Evolutionary conservation across 495 filamentous ascomycete species (phyloP), one percentile per base, ranked within the genome.

Genomic region (Podospora conica): DNA sequence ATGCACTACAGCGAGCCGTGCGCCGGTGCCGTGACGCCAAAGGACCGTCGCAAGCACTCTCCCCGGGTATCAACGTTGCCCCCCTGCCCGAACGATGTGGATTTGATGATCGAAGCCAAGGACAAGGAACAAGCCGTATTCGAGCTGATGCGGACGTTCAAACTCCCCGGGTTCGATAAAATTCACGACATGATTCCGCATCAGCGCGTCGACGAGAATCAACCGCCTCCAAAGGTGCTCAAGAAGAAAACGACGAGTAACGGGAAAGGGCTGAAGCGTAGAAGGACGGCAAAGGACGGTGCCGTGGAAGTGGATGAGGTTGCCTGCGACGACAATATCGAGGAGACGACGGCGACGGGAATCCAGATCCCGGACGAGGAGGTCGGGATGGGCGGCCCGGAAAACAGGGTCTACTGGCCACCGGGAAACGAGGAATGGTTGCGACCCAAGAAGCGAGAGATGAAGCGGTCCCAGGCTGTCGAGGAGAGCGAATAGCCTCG

Each of bases 51-150:
- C 40, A 96, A 96, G 75, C 94, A 97, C 71, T 90, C 86, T 56
- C 87, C 90, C 0, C 83, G 93, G 8, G 91, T 95, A 3, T 75
- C 79, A 31, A 90, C 86, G 0, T 76, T 98, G 18, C 94, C 94
- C 12, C 94, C 94, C 0, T 97, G 93, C 69, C 79, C 87, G 2
- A 79, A 85, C 6, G 86, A 87, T 8, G 94, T 96, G 89, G 95
- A 97, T 73, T 81, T 97, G 12, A 98, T 97, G 95, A 97, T 97
- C 65, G 95, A 98, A 79, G 95, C 95, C 20, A 98, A 97, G 71
- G 93, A 97, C 71, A 98, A 97, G 76, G 95, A 98, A 76, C 95
- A 97, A 75, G 93, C 95, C 0, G 93, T 97, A 0, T 96, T 97
- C 71, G 92, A 97, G 68, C 82, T 97, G 15, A 97, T 97, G 91